A percentile compares a stretch with the other conserved stretches of the same genome.
Conservation (phyloP, 2,329 filamentous ascomycete species). For the Aspergillus oerlinghausenensis region DNA sequence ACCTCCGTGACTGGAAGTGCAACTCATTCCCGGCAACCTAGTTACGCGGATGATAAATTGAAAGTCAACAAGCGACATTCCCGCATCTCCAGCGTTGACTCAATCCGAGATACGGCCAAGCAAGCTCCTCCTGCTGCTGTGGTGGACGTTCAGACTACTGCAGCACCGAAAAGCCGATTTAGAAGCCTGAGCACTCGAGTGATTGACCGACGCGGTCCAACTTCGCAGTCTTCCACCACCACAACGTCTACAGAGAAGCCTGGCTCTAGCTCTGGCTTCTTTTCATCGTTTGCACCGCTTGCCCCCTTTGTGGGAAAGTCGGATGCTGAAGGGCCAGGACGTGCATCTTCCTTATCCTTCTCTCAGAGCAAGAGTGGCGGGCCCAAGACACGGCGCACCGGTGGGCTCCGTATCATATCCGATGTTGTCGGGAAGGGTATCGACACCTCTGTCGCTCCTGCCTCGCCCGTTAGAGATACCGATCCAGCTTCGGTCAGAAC, state of each 20-base stretch:
- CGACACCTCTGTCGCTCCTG: constrained; percentile 38
- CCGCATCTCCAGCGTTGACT: constrained; percentile 73
- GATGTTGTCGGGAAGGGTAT: constrained; percentile 60
- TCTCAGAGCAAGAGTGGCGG: constrained; percentile 55
- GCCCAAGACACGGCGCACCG: constrained; percentile 54
- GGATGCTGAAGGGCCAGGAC: constrained; percentile 48
- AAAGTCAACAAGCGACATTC: constrained; percentile 68
- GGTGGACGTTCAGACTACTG: constrained; percentile 62
- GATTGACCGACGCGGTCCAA: constrained; percentile 37
- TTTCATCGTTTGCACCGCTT: constrained; percentile 47
- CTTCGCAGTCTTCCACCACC: constrained; percentile 49
- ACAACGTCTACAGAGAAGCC: constrained; percentile 53
- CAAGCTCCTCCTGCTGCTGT: constrained; percentile 50
- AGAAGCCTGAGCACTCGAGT: constrained; percentile 58
- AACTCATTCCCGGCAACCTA: constrained; percentile 65
- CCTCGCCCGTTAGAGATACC: constrained; percentile 48
- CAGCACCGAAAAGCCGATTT: constrained; percentile 47
- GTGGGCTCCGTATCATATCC: constrained; percentile 79
- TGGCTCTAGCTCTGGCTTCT: constrained; percentile 33
- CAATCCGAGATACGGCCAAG: constrained; percentile 54
- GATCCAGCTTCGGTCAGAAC: constrained; percentile 66
- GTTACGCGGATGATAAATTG: constrained; percentile 70
- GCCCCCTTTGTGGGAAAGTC: constrained; percentile 43
- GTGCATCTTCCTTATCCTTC: constrained; percentile 45
- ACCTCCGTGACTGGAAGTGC: constrained; percentile 35